phyloP scores from a whole-genome alignment of 768 basidiomycete genomes.

The Podaxis sp. region DNA sequence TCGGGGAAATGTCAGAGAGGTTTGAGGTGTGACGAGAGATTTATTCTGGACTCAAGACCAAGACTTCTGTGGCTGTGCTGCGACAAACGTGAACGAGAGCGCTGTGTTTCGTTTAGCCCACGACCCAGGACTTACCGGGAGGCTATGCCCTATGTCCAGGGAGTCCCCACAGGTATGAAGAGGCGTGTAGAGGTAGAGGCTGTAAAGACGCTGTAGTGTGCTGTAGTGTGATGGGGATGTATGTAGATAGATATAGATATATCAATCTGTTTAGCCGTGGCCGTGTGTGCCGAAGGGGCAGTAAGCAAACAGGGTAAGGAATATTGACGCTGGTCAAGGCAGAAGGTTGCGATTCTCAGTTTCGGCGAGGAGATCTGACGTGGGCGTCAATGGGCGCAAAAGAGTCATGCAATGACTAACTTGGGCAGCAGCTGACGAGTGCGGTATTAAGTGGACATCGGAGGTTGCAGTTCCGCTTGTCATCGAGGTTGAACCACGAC shows the following conservation, averaged over 20 bases:
- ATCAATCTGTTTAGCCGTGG: neutral
- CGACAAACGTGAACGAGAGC: neutral
- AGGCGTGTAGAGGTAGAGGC: no score
- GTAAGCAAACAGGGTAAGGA: neutral
- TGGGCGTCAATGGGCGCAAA: no score
- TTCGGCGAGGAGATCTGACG: neutral
- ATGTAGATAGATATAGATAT: neutral
- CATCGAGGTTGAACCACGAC: neutral
- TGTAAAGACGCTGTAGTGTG: neutral
- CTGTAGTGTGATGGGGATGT: neutral
- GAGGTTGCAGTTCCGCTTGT: neutral
- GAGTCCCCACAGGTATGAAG: neutral
- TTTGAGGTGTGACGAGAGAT: neutral
- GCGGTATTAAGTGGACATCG: neutral
- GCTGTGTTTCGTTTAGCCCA: neutral
- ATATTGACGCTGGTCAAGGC: neutral
- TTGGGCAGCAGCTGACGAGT: no score
- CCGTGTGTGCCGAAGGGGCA: neutral
- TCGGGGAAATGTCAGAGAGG: neutral
- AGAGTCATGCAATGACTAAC: no score
- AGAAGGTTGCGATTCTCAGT: neutral
- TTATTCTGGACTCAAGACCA: neutral
- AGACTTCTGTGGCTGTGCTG: constrained; percentile 1
- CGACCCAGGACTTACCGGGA: neutral
- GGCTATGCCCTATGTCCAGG: neutral